Conservation (phyloP, 257 asterid species). For the Penstemon eatonii region DNA sequence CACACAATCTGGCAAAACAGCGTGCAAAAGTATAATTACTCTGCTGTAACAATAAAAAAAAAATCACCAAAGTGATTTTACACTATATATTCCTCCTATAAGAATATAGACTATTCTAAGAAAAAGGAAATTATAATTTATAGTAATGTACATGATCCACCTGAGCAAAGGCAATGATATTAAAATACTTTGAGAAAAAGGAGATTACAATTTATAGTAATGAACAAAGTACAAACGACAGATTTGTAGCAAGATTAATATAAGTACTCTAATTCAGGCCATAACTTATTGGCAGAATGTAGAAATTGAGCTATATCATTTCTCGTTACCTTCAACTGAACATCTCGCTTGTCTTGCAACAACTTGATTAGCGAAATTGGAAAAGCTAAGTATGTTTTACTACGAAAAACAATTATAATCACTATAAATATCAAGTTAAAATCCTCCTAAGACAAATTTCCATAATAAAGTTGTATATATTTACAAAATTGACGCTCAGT, state of each 20-base stretch:
- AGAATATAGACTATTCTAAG: too few species aligned
- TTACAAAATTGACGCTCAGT: background rate
- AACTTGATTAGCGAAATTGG: constrained; percentile 81
- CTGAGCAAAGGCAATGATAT: too few species aligned
- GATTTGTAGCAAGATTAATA: constrained; percentile 13
- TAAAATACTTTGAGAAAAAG: too few species aligned
- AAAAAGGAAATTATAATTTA: too few species aligned
- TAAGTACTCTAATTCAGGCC: constrained; percentile 78
- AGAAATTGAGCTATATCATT: constrained; percentile 91
- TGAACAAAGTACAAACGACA: constrained; percentile 6
- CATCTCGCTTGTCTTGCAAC: constrained; percentile 87
- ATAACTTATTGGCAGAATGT: constrained; percentile 82
- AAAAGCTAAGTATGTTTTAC: constrained; percentile 89
- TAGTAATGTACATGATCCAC: too few species aligned
- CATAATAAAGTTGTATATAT: background rate
- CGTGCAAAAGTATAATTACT: too few species aligned
- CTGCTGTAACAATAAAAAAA: too few species aligned
- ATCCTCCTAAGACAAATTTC: background rate
- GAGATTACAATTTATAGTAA: background rate
- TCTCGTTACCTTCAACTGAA: constrained; percentile 75
- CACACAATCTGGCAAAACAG: too few species aligned
- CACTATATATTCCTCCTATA: too few species aligned
- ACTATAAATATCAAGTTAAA: background rate
- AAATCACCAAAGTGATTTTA: too few species aligned
- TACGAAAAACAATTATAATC: constrained; percentile 35